phyloP scores from a whole-genome alignment of 1,139 yeast genomes.

The Candida tetrigidarum region DNA sequence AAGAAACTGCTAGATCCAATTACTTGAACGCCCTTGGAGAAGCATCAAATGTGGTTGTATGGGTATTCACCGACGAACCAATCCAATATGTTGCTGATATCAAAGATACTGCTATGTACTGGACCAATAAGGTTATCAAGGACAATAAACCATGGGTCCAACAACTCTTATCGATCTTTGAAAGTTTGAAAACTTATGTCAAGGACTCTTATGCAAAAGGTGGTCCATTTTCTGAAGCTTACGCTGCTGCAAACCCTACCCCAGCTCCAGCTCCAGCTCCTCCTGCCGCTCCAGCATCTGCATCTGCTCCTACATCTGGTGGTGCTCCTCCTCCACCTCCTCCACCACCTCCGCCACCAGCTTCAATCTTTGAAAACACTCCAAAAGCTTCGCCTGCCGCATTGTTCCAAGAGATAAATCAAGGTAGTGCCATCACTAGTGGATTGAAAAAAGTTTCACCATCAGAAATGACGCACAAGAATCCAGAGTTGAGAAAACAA shows the following conservation, averaged over 20 bases:
- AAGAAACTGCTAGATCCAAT: constrained; percentile 76
- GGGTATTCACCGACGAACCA: constrained; percentile 81
- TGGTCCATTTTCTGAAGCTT: constrained; percentile 45
- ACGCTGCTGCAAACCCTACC: constrained; percentile 16
- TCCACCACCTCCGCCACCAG: constrained; percentile 40
- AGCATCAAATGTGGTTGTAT: constrained; percentile 88
- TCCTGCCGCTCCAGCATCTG: constrained; percentile 22
- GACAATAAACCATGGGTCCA: constrained; percentile 85
- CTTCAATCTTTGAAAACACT: constrained; percentile 52
- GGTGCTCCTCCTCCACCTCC: constrained; percentile 78
- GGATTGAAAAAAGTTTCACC: constrained; percentile 91
- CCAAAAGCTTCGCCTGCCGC: constrained; percentile 46
- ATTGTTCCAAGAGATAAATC: constrained; percentile 87
- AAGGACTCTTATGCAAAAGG: constrained; percentile 71
- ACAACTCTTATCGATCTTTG: constrained; percentile 62
- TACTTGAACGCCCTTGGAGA: constrained; percentile 86
- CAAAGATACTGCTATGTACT: constrained; percentile 91
- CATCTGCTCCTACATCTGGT: too few species aligned
- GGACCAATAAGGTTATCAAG: constrained; percentile 87
- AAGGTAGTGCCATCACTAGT: constrained; percentile 83
- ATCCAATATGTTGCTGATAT: constrained; percentile 77
- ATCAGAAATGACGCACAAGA: constrained; percentile 94
- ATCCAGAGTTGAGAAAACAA: constrained; percentile 76
- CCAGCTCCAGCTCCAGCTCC: constrained; percentile 25
- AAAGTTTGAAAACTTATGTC: constrained; percentile 70